These are phyloP conservation scores for Ophiostoma ips DNA, from an alignment of 2,329 filamentous ascomycete genomes.

Conservation along the genomic window DNA sequence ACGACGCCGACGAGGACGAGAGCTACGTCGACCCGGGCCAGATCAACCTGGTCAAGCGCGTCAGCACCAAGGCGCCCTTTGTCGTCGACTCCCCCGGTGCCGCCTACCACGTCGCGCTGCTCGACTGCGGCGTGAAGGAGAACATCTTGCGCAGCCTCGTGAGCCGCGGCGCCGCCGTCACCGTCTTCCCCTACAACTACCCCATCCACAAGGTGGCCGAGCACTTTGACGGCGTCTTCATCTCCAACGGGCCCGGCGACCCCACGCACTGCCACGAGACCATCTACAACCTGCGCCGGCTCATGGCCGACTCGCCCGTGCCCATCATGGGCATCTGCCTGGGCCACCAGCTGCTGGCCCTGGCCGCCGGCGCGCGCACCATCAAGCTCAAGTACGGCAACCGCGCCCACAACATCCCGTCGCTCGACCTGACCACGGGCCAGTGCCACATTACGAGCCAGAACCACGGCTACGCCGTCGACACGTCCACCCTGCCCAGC, in stretches of 20 bases:
- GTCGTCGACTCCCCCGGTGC: constrained; percentile 77
- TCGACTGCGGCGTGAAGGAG: constrained; percentile 99
- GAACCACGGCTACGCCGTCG: constrained; percentile 96
- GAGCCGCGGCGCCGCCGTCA: constrained; percentile 79
- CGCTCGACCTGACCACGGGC: constrained; percentile 83
- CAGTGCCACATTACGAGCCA: constrained; percentile 98
- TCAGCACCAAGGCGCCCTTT: constrained; percentile 97
- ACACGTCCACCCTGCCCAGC: constrained; percentile 62
- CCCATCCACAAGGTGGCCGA: constrained; percentile 96
- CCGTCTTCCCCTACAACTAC: constrained; percentile 91
- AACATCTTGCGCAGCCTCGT: constrained; percentile 96
- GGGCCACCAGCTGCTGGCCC: constrained; percentile 87
- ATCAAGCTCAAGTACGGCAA: constrained; percentile 99
- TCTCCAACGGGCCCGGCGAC: constrained; percentile 96
- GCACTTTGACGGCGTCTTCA: constrained; percentile 97
- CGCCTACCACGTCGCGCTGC: constrained; percentile 78
- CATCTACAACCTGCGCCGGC: constrained; percentile 75
- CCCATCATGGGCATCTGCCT: constrained; percentile 98
- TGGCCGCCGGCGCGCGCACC: constrained; percentile 76
- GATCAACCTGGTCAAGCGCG: constrained; percentile 91
- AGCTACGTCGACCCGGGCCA: constrained; percentile 88
- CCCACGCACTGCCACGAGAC: constrained; percentile 93
- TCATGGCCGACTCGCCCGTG: constrained; percentile 83
- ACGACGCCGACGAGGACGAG: constrained; percentile 96
- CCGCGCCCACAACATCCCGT: constrained; percentile 96